Base-by-base conservation (phyloP, 352 stramenopile genomes). In the Pythium aquatile region DNA sequence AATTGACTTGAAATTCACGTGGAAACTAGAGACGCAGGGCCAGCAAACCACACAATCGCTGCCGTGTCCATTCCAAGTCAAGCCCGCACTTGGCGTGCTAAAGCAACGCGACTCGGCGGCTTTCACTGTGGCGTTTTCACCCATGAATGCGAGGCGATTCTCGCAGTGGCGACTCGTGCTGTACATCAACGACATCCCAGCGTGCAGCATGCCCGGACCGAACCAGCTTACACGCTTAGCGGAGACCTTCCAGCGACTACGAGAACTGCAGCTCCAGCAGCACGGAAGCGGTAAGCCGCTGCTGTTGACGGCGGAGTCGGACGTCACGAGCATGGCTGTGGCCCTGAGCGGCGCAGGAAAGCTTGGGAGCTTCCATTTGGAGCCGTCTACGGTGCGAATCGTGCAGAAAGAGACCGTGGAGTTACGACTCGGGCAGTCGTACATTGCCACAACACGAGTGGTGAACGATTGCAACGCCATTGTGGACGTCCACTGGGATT, bases 1-100 rank as follows among this genome's bases (percentile, higher is more conserved):
- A 11, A 68, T 94, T 28, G 76, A 80, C 9, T 59, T 94, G 2
- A 58, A 66, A 11, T 94, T 80, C 55, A 64, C 66, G 16, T 94
- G 85, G 85, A 65, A 63, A 32, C 65, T 93, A 1, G 61, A 69
- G 30, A 64, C 20, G 16, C 26, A 32, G 29, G 33, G 6, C 17
- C 5, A 37, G 9, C 16, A 49, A n/a, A 17, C 30, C 40, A 32
- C 13, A 54, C 66, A 54, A 7, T 62, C 24, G 16, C 51, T 3
- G 35, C 52, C 28, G 40, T 70, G 69, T 33, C 73, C 79, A 5
- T 93, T 79, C 47, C 28, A 46, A 3, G 75, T 93, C 20, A 32
- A 52, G 1, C 81, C 81, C 9, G 49, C 72, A 7, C 60, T 35
- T 14, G 83, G 83, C 1, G 58, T 85, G n/a, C 71, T 93, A 28